Evolutionary conservation across 1,284 basidiomycete genomes (phyloP), one percentile per base, ranked within the genome.

Genomic region (Trichosporon ovoides): DNA sequence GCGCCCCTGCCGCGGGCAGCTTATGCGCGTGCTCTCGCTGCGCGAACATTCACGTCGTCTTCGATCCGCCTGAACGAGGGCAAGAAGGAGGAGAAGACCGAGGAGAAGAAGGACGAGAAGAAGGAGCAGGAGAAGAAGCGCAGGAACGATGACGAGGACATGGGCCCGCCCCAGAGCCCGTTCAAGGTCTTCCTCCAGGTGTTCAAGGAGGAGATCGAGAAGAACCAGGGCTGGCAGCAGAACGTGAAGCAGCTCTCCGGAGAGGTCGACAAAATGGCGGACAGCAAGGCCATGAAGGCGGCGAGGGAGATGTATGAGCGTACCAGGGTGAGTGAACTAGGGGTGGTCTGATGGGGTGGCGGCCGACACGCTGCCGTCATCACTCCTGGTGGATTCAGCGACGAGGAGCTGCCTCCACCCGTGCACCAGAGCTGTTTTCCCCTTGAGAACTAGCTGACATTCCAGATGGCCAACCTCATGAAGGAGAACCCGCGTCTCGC

Each of bases 241-340:
- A 96, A 95, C 78, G 88, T 98, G 59, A 93, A 92, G 80, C 92
- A 96, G 79, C 83, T 98, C 34, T 91, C 95, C 78, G 96, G 96
- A 66, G 92, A 98, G 76, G 95, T 96, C 37, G 90, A 91, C 79
- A 97, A 97, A 79, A 80, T 97, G 54, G 94, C 96, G 79, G 95
- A 98, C 75, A 91, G 88, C 57, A 92, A 95, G 74, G 88, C 94
- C n/a, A 89, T 98, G 91, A 91, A 90, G 81, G 83, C 83, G 67
- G 91, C 92, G 14, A 83, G 84, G 70, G 91, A 89, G 52, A 86
- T 90, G 59, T 98, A 98, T 78, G 95, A 98, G 80, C 85, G 89
- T 61, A 90, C 92, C 12, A 84, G 94, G 78, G 93, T 97, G 74
- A 66, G 84, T 83, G 14, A 9, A 4, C 9, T 7, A 37, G 37